Conservation (phyloP, 257 asterid species). For the Avicennia marina region DNA sequence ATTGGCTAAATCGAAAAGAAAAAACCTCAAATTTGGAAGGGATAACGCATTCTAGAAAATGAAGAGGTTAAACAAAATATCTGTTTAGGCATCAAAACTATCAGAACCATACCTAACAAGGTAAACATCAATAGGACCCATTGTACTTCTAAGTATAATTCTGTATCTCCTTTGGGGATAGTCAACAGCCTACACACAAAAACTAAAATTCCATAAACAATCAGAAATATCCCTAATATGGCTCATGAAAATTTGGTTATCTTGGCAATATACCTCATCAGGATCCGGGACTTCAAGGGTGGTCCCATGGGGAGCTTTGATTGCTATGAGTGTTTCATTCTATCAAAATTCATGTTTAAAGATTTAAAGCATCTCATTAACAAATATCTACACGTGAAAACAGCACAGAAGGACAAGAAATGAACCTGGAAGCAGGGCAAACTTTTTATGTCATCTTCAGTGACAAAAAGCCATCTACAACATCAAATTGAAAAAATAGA, state of each 20-base stretch:
- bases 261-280: constrained; percentile 63
- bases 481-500: constrained; percentile 12
- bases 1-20: constrained; percentile 52
- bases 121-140: constrained; percentile 80
- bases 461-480: constrained; percentile 65
- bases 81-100: background rate
- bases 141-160: constrained; percentile 72
- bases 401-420: constrained; percentile 2
- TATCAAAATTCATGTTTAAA: constrained; percentile 38
- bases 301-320: constrained; percentile 83
- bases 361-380: background rate
- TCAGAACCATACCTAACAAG: constrained; percentile 54
- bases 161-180: constrained; percentile 70
- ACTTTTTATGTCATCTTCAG: constrained; percentile 66
- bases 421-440: constrained; percentile 62
- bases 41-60: constrained; percentile 4
- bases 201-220: constrained; percentile 12
- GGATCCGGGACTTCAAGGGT: constrained; percentile 84
- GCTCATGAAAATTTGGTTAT: constrained; percentile 16
- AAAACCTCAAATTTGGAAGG: background rate
- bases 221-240: constrained; percentile 12
- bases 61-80: background rate
- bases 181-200: constrained; percentile 59
- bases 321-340: constrained; percentile 80
- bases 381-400: background rate